A percentile compares a stretch with the other conserved stretches of the same genome.
phyloP scores from a whole-genome alignment of 805 yeast species.

The Yarrowia phangngaensis region DNA sequence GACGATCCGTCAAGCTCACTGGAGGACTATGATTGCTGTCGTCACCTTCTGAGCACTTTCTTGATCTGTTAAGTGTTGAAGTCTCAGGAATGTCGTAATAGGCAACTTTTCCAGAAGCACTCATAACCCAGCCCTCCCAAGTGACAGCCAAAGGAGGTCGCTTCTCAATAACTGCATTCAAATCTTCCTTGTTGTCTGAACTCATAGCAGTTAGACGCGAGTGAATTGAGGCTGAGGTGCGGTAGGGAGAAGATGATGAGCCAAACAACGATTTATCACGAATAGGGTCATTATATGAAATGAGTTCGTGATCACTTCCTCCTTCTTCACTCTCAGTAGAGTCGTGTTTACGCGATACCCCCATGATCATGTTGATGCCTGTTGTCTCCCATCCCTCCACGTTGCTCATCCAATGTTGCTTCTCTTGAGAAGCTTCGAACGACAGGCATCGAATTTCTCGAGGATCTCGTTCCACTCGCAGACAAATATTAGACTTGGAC shows the following conservation, averaged over 20 bases:
- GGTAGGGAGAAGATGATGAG: conserved; percentile 15
- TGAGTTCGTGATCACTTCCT: conserved; percentile 7
- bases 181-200: conserved; percentile 5
- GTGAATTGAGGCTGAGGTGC: conserved; percentile 15
- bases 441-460: conserved; percentile 88
- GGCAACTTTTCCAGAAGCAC: conserved; percentile 59
- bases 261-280: conserved; percentile 14
- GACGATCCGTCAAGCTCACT: too few relatives aligned
- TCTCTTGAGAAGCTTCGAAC: conserved; percentile 68
- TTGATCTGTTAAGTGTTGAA: conserved; percentile 13
- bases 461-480: conserved; percentile 89
- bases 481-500: conserved; percentile 74
- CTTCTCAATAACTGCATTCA: conserved; percentile 23
- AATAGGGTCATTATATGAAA: conserved; percentile 17
- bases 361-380: conserved; percentile 72
- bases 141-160: conserved; percentile 42
- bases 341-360: conserved; percentile 49
- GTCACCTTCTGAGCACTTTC: conserved; percentile 1
- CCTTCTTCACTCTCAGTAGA: conserved; percentile 17
- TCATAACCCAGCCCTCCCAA: conserved; percentile 84
- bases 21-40: conserved; percentile 38
- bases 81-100: conserved; percentile 54
- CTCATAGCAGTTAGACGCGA: conserved; percentile 24
- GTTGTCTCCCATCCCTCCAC: conserved; percentile 79
- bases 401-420: conserved; percentile 58